Base-by-base conservation (phyloP, 2,329 filamentous ascomycete genomes). In the Pyrenochaeta sp. region DNA sequence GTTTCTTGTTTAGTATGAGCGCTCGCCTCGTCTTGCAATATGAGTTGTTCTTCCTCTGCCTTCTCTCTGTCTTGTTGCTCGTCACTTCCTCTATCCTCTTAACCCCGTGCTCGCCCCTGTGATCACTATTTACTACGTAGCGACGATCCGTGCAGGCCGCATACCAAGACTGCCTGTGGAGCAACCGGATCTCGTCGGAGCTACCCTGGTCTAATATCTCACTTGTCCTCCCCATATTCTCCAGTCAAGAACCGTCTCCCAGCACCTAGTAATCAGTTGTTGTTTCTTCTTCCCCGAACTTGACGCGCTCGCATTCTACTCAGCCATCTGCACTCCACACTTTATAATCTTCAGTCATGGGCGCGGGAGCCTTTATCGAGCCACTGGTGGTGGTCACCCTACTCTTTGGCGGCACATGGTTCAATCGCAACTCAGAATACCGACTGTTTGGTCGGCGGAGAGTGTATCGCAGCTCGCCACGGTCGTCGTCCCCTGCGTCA, bases 371-470 rank as follows among this genome's bases (percentile, higher is more conserved):
- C 11, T 73, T 84, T 47, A 69, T 85, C 41, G 84, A 87, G 57
- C 84, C 83, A n/a, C 69, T 84, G 10, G 75, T 84, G 2, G 83
- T 87, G 21, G 71, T 85, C 38, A 73, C 77, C 15, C 73, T 87
- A 17, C 76, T 87, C 10, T 78, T 83, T 44, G 80, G 81, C 42
- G 83, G 84, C 18, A 84, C 83, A 11, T 81, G 81, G 74, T 76
- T 86, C 54, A 86, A 87, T 61, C 76, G 83, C 27, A 75, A 79
- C 47, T 68, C 60, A 40, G 55, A 66, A 9, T 72, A 71, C 47
- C 61, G 65, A 43, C 61, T 69, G 22, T 71, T 71, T 50, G 58
- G 60, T 44, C 50, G 63, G 15, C 52, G 50, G 21, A 44, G 60
- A 52, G 40, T 60, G 41, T 43, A 55, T 41, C 44, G 45, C 10